These are phyloP conservation scores for Rhamnella rubrinervis DNA, from an alignment of 331 rosid genomes.

Conservation along the genomic window DNA sequence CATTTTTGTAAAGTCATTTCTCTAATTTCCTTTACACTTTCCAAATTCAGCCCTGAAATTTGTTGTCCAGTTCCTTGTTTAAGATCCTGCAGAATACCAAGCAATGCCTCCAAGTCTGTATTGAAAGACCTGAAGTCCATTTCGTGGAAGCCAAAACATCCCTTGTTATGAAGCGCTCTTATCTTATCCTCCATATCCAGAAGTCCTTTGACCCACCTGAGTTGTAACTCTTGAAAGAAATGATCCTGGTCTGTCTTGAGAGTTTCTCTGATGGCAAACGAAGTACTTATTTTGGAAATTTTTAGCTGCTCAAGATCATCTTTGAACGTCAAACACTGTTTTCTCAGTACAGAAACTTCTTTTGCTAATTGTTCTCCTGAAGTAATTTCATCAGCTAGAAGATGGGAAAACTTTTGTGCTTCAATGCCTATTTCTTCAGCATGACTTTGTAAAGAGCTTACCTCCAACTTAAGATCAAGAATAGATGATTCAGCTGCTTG, in stretches of 20 bases:
- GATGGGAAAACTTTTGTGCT: constrained; percentile 57
- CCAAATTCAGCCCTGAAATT: constrained; percentile 41
- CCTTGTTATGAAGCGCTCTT: constrained; percentile 64
- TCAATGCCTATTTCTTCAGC: constrained; percentile 74
- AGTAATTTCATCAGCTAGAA: constrained; percentile 75
- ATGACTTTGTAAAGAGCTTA: constrained; percentile 62
- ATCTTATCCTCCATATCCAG: constrained; percentile 75
- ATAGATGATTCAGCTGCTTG: constrained; percentile 79
- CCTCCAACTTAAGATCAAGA: constrained; percentile 66
- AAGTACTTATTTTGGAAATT: constrained; percentile 44
- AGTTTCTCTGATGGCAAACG: constrained; percentile 42
- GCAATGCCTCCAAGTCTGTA: constrained; percentile 62
- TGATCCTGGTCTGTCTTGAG: constrained; percentile 39
- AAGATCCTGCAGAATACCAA: constrained; percentile 59
- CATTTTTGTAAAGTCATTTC: constrained; percentile 45
- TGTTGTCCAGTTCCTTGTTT: constrained; percentile 63
- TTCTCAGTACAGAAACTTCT: constrained; percentile 68
- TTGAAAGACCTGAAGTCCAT: constrained; percentile 56
- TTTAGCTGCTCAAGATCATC: constrained; percentile 61
- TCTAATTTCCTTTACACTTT: constrained; percentile 39
- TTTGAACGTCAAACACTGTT: constrained; percentile 76
- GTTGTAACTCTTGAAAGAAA: constrained; percentile 49
- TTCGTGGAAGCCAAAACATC: constrained; percentile 64
- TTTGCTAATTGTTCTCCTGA: constrained; percentile 72
- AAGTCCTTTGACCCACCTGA: constrained; percentile 68